Evolutionary conservation across 805 yeast species (phyloP).

Genomic region (Sugiyamaella boreocaroliniensis): DNA sequence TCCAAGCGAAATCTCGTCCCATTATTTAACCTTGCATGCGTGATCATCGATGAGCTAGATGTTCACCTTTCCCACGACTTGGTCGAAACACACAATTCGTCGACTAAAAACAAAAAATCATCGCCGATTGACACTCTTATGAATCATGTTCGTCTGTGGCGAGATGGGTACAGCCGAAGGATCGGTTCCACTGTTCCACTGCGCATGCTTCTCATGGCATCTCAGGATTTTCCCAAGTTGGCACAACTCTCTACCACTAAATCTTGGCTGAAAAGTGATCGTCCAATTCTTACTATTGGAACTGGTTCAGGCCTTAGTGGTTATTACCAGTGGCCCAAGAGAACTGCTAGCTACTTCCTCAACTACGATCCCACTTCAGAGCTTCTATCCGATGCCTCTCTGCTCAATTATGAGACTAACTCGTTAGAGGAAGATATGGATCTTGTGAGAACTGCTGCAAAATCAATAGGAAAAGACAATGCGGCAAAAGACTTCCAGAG

Average conservation of each 20-base stretch:
- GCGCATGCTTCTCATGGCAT: background rate
- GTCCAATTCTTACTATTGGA: slow-evolving; percentile 2
- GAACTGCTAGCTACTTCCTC: background rate
- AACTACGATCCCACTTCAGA: background rate
- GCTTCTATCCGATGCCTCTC: background rate
- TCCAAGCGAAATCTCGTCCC: slow-evolving; percentile 18
- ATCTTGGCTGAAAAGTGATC: slow-evolving; percentile 1
- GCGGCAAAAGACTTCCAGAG: background rate
- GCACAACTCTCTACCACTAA: background rate
- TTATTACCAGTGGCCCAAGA: background rate
- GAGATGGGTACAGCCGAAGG: background rate
- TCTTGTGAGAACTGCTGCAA: background rate
- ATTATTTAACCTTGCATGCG: slow-evolving; percentile 15
- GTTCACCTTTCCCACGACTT: slow-evolving; percentile 9
- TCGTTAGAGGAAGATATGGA: background rate
- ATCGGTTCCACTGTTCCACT: background rate
- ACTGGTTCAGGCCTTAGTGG: slow-evolving; percentile 1
- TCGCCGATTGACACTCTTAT: slow-evolving; percentile 22
- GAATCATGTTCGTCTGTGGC: slow-evolving; percentile 13
- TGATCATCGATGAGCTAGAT: slow-evolving; percentile 28
- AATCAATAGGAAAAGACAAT: background rate
- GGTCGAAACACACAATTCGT: background rate
- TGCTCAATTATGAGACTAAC: background rate
- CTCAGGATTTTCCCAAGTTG: background rate
- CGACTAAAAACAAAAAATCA: slow-evolving; percentile 7